Base-by-base conservation (phyloP, 805 yeast species). In the Dipodascus geniculatus region DNA sequence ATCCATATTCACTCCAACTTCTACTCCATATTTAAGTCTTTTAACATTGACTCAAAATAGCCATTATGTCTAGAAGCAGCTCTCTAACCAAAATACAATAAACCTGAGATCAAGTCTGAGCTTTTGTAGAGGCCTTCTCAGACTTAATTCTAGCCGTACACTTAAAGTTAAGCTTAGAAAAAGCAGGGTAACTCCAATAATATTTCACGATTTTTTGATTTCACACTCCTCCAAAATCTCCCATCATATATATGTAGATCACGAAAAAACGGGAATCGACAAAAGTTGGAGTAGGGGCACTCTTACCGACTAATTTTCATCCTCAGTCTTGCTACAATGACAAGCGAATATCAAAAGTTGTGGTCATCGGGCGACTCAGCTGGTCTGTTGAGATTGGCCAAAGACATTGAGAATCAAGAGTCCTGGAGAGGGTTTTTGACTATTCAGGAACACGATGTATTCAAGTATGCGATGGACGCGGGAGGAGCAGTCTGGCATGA, bases 341-440 rank as follows among this genome's bases (percentile, higher is more conserved):
- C 23, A 23, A 28, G 17, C n/a, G 33, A 4, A 55, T 47, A 42
- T 42, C 52, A 20, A 17, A 38, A 33, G 16, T 47, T 52, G 42
- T 57, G 60, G 60, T 48, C 54, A 2, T 19, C 24, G 24, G 52
- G 58, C 33, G 54, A 55, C 16, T 48, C 55, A 20, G 54, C 42
- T n/a, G 50, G 48, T 23, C 54, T 57, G 42, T 52, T 49, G 16
- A 48, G 51, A n/a, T 48, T 64, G 31, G 67, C 67, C 8, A 51
- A 52, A 20, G 62, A 62, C 35, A 63, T 64, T 23, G 63, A 63
- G 28, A 51, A 55, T 24, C 60, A 63, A 19, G 67, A 59, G 28
- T 51, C 57, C 20, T 69, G 71, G 71, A 56, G 63, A 47, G 67
- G 73, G 44, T 71, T 67, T 51, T 59, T 72, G 38, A 60, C 68